These are phyloP conservation scores for Aciculoconidium aculeatum DNA, from an alignment of 805 yeast species.

Conservation along the genomic window DNA sequence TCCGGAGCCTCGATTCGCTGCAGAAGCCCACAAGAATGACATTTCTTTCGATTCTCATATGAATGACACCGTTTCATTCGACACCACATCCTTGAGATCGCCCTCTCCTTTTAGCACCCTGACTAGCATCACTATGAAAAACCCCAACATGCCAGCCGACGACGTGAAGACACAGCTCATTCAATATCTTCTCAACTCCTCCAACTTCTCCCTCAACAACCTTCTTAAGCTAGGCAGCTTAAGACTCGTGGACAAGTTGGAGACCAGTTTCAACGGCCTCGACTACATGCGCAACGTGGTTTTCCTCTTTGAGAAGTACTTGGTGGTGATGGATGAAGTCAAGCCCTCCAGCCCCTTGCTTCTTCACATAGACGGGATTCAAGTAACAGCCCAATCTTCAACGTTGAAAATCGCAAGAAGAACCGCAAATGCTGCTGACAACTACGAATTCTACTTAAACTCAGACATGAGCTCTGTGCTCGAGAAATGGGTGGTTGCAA, in stretches of 20 bases:
- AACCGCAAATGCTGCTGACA: conserved; percentile 1
- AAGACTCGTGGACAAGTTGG: conserved; percentile 30
- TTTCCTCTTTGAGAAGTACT: conserved; percentile 30
- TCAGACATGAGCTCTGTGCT: conserved; percentile 26
- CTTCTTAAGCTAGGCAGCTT: conserved; percentile 29
- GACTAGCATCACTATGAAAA: conserved; percentile 10
- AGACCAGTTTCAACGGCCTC: conserved; percentile 15
- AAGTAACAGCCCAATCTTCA: conserved; percentile 17
- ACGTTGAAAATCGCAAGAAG: conserved; percentile 15
- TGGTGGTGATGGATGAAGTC: conserved; percentile 20
- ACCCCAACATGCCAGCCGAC: conserved; percentile 19
- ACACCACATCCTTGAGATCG: no score
- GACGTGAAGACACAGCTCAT: conserved; percentile 24
- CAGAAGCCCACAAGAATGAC: no score
- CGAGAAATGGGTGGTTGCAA: conserved; percentile 41
- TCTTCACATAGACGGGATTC: conserved; percentile 1
- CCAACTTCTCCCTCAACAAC: conserved; percentile 17
- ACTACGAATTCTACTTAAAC: conserved; percentile 16
- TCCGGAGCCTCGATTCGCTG: no score
- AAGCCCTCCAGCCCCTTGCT: no score
- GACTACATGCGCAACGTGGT: conserved; percentile 11
- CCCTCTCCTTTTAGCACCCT: conserved; percentile 4
- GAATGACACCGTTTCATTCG: no score
- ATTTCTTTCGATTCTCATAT: no score
- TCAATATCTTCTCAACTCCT: conserved; percentile 20